phyloP scores from a whole-genome alignment of 2,329 filamentous ascomycete genomes.

The Claviceps cyperi region DNA sequence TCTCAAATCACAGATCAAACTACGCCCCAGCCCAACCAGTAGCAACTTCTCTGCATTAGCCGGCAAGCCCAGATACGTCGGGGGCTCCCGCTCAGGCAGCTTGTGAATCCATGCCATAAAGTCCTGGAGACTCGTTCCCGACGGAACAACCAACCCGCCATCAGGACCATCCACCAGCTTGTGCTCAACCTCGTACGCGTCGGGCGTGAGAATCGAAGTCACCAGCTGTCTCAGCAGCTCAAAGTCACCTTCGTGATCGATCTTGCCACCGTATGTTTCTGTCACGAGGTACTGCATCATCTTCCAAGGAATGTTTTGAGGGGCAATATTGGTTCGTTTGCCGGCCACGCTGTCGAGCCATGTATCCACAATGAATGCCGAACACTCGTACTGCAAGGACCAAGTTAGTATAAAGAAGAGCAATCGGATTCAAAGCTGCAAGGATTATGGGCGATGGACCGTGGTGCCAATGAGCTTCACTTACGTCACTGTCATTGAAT shows the following conservation, averaged over 20 bases:
- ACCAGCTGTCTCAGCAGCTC: slow-evolving; percentile 59
- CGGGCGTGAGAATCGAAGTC: slow-evolving; percentile 62
- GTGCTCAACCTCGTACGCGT: slow-evolving; percentile 85
- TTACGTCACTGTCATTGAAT: slow-evolving; percentile 97
- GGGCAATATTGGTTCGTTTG: slow-evolving; percentile 82
- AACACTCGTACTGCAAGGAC: slow-evolving; percentile 72
- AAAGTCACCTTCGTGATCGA: slow-evolving; percentile 83
- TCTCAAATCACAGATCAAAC: slow-evolving; percentile 70
- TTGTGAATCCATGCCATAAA: slow-evolving; percentile 86
- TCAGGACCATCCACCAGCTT: slow-evolving; percentile 60
- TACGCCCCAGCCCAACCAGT: slow-evolving; percentile 72
- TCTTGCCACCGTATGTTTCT: slow-evolving; percentile 96
- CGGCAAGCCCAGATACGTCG: slow-evolving; percentile 84
- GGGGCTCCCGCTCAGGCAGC: slow-evolving; percentile 87
- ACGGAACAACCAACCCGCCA: slow-evolving; percentile 59
- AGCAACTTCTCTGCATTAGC: slow-evolving; percentile 94
- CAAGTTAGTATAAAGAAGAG: background rate
- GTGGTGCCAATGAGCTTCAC: slow-evolving; percentile 15
- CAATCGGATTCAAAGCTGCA: background rate
- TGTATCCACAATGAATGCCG: slow-evolving; percentile 84
- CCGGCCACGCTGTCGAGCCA: slow-evolving; percentile 78
- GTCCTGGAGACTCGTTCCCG: slow-evolving; percentile 67
- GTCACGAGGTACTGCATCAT: slow-evolving; percentile 83
- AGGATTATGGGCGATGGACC: background rate
- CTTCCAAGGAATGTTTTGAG: slow-evolving; percentile 89